Evolutionary conservation across 768 basidiomycete species (phyloP).

Genomic region (Pleurotus sapidus): DNA sequence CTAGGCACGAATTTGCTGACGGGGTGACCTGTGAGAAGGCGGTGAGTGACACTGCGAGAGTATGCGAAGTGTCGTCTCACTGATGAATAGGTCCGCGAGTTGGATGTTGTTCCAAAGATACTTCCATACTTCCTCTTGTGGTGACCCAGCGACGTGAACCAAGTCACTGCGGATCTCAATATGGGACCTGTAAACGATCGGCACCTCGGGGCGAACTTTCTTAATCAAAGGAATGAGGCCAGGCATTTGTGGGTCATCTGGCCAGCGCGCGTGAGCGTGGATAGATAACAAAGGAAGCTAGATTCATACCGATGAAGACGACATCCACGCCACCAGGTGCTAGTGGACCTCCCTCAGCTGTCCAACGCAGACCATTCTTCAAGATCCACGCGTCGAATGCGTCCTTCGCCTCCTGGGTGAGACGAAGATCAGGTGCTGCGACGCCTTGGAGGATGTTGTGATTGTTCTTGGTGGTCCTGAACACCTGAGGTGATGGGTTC

Average conservation of each 20-base stretch:
- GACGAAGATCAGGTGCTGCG: slow-evolving; percentile 70
- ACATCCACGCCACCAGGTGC: slow-evolving; percentile 83
- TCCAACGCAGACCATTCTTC: slow-evolving; percentile 89
- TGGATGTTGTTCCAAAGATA: slow-evolving; percentile 94
- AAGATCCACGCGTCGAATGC: slow-evolving; percentile 86
- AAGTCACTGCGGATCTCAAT: slow-evolving; percentile 92
- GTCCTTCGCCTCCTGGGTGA: slow-evolving; percentile 76
- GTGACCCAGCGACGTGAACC: slow-evolving; percentile 75
- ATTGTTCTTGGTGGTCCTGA: slow-evolving; percentile 94
- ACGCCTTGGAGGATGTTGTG: slow-evolving; percentile 96
- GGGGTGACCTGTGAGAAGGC: slow-evolving; percentile 58
- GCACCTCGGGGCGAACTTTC: slow-evolving; percentile 77
- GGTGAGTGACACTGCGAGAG: not conserved
- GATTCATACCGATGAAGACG: slow-evolving; percentile 73
- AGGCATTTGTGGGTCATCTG: slow-evolving; percentile 90
- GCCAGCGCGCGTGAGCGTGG: not conserved
- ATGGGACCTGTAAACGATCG: slow-evolving; percentile 92
- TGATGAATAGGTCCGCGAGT: slow-evolving; percentile 87
- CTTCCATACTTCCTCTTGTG: slow-evolving; percentile 91
- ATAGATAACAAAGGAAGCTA: not conserved
- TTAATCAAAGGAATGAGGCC: slow-evolving; percentile 92
- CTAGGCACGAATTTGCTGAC: slow-evolving; percentile 93
- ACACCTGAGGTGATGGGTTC: slow-evolving; percentile 84
- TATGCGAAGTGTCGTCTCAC: slow-evolving; percentile 35
- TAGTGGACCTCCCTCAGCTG: slow-evolving; percentile 79